Conservation (phyloP, 1,284 basidiomycete genomes). For the Ceratobasidium theobromae region DNA sequence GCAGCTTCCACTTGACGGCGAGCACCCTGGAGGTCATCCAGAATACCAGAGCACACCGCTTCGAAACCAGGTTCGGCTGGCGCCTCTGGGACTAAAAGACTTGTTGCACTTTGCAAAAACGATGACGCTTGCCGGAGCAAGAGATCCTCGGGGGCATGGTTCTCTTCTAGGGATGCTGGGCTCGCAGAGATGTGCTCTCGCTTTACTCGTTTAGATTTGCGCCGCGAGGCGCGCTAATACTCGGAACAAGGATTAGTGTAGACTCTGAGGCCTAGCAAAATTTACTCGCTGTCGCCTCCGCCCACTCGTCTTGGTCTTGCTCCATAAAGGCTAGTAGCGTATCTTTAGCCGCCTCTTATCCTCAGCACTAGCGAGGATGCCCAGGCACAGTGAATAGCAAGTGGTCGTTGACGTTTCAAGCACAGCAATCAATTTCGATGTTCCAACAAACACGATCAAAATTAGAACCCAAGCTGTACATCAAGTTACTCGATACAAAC, state of each 20-base stretch:
- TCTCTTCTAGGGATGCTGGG: neutral
- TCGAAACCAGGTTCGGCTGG: neutral
- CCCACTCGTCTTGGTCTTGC: neutral
- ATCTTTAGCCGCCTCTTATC: too few relatives aligned
- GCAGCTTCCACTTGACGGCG: neutral
- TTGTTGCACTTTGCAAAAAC: neutral
- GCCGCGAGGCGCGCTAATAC: neutral
- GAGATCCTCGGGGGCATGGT: neutral
- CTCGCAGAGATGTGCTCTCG: neutral
- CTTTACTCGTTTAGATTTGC: constrained; percentile 9
- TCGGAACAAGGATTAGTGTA: neutral
- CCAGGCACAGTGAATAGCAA: too few relatives aligned
- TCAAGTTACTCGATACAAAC: constrained; percentile 17
- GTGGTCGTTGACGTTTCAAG: too few relatives aligned
- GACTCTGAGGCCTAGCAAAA: neutral
- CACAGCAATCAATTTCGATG: neutral
- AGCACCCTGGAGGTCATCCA: neutral
- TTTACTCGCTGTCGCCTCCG: neutral
- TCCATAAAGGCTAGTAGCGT: too few relatives aligned
- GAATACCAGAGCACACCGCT: neutral
- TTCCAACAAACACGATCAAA: neutral
- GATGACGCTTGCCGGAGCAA: neutral
- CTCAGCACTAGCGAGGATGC: too few relatives aligned
- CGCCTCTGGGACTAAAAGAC: neutral
- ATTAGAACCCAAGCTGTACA: neutral